phyloP scores from a whole-genome alignment of 2,329 filamentous ascomycete species.

The Talaromyces albobiverticillius region DNA sequence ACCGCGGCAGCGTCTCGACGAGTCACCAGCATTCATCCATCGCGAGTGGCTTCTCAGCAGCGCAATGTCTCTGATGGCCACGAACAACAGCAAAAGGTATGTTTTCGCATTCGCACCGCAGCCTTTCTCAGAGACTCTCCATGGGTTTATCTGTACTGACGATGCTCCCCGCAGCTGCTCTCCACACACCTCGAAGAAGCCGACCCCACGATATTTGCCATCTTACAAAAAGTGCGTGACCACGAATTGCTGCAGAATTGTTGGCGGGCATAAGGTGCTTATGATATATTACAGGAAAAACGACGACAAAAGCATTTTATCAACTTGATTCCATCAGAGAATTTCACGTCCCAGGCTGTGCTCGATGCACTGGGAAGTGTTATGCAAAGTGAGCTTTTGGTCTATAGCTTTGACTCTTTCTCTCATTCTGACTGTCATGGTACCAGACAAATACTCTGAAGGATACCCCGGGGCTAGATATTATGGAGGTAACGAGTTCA shows the following conservation, averaged over 20 bases:
- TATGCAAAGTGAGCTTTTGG: constrained; percentile 82
- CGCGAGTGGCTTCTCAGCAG: constrained; percentile 28
- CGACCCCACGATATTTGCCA: constrained; percentile 82
- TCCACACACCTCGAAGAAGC: constrained; percentile 75
- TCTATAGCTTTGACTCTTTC: constrained; percentile 1
- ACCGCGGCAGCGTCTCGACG: constrained; percentile 17
- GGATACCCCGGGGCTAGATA: constrained; percentile 95
- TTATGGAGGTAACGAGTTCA: constrained; percentile 95
- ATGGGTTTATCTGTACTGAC: neutral
- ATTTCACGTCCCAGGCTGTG: constrained; percentile 91
- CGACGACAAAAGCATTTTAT: constrained; percentile 95
- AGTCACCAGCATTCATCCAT: constrained; percentile 17
- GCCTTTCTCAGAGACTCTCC: too few species aligned
- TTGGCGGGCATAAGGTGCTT: neutral
- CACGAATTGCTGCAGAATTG: too few species aligned
- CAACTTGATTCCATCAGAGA: constrained; percentile 93
- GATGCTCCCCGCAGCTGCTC: constrained; percentile 61
- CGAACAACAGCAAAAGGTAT: constrained; percentile 43
- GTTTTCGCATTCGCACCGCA: constrained; percentile 2
- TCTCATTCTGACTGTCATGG: constrained; percentile 32
- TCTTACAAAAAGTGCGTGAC: constrained; percentile 74
- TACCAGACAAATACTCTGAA: constrained; percentile 91
- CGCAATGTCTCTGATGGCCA: constrained; percentile 38
- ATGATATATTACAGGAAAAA: constrained; percentile 68
- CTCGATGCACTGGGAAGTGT: constrained; percentile 88